phyloP scores from a whole-genome alignment of 768 basidiomycete species.

The Rhodosporidiobolus sp. region DNA sequence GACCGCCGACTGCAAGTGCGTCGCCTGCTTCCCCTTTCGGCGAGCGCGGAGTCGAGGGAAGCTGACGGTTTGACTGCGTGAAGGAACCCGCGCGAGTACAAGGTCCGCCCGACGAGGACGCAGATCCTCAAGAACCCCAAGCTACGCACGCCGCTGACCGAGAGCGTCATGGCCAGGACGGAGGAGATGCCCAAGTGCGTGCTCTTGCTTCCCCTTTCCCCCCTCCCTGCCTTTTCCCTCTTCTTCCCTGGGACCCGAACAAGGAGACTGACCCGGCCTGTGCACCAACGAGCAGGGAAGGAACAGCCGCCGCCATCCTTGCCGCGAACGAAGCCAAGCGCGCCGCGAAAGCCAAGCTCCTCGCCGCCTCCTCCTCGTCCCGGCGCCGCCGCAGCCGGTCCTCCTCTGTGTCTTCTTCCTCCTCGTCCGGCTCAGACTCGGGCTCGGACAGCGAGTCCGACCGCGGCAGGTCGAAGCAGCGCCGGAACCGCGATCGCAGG shows the following conservation, averaged over 20 bases:
- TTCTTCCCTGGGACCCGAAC: no score
- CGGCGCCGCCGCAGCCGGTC: neutral
- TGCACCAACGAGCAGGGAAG: conserved; percentile 8
- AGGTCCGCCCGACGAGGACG: conserved; percentile 25
- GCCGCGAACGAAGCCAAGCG: conserved; percentile 38
- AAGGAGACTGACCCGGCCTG: neutral
- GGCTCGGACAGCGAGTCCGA: neutral
- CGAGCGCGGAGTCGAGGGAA: no score
- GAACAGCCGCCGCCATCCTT: conserved; percentile 37
- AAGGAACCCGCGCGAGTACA: conserved; percentile 21
- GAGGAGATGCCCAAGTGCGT: conserved; percentile 33
- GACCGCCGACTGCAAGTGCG: conserved; percentile 34
- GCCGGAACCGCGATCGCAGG: neutral
- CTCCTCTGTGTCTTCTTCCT: neutral
- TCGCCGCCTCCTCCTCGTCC: neutral
- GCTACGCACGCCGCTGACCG: conserved; percentile 16
- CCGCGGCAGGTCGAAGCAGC: neutral
- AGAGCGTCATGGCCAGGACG: conserved; percentile 1
- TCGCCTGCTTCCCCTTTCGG: no score
- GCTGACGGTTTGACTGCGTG: no score
- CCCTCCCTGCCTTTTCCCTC: neutral
- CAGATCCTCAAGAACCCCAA: conserved; percentile 41
- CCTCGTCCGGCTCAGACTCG: neutral
- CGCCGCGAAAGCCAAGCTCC: conserved; percentile 11
- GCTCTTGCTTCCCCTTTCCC: neutral